phyloP scores from a whole-genome alignment of 108 stramenopile species.

The Skeletonema tropicum region DNA sequence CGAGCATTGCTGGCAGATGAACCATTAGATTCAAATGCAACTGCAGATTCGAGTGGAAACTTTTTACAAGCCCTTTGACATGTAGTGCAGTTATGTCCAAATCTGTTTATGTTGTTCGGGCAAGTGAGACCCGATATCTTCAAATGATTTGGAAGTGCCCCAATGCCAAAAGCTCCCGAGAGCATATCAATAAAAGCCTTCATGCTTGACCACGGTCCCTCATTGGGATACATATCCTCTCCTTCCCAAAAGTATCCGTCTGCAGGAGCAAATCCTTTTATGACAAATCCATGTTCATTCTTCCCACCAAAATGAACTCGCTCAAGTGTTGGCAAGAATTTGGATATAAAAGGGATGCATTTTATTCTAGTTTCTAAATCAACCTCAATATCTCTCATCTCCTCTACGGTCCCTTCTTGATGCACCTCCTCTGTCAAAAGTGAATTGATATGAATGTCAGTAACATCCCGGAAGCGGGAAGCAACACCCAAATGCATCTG shows the following conservation, averaged over 20 bases:
- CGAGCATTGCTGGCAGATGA: conserved; percentile 1
- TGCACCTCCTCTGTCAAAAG: background rate
- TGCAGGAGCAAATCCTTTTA: background rate
- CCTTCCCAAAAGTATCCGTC: background rate
- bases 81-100: background rate
- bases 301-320: conserved; percentile 8
- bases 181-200: background rate
- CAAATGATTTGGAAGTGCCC: conserved; percentile 2
- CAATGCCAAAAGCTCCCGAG: background rate
- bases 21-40: background rate
- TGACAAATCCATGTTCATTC: background rate
- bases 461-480: conserved; percentile 6
- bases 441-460: conserved; percentile 10
- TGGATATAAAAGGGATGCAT: background rate
- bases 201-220: background rate
- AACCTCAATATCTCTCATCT: background rate
- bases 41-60: conserved; percentile 9
- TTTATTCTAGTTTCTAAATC: background rate
- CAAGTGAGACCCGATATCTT: background rate
- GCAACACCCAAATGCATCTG: conserved; percentile 5
- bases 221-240: background rate
- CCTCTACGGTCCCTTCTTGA: background rate
- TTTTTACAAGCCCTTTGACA: background rate
- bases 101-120: background rate
- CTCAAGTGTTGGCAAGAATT: background rate